Evolutionary conservation across 1,139 yeast species (phyloP).

Genomic region (Suhomyces panamericanus): DNA sequence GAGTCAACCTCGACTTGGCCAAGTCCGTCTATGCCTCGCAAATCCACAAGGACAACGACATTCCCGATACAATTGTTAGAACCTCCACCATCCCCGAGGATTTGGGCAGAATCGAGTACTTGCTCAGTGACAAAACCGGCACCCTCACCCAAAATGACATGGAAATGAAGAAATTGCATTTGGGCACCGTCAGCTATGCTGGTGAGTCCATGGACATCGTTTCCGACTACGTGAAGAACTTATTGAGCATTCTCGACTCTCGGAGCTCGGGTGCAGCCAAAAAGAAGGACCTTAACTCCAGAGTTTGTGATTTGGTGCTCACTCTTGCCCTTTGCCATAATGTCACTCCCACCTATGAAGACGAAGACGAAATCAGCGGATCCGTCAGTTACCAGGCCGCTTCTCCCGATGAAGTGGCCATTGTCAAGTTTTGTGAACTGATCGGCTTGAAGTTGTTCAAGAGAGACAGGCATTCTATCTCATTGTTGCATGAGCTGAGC

Average conservation of each 20-base stretch:
- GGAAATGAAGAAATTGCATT: slow-evolving; percentile 91
- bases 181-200: slow-evolving; percentile 90
- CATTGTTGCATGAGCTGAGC: slow-evolving; percentile 64
- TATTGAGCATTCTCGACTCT: slow-evolving; percentile 22
- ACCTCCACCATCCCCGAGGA: slow-evolving; percentile 98
- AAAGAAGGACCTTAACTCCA: slow-evolving; percentile 60
- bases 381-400: slow-evolving; percentile 86
- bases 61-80: slow-evolving; percentile 87
- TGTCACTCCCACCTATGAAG: slow-evolving; percentile 75
- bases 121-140: slow-evolving; percentile 94
- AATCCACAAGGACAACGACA: slow-evolving; percentile 80
- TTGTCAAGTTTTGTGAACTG: slow-evolving; percentile 84
- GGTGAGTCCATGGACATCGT: slow-evolving; percentile 92
- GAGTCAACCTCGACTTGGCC: slow-evolving; percentile 94
- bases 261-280: slow-evolving; percentile 26
- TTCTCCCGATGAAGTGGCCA: slow-evolving; percentile 97
- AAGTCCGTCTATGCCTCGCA: slow-evolving; percentile 95
- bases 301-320: slow-evolving; percentile 76
- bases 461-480: slow-evolving; percentile 77
- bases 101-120: slow-evolving; percentile 90
- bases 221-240: slow-evolving; percentile 56
- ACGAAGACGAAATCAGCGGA: slow-evolving; percentile 47
- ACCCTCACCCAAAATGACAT: slow-evolving; percentile 97
- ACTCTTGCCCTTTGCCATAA: slow-evolving; percentile 93
- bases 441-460: slow-evolving; percentile 79